These are phyloP conservation scores for Eurotiales sp. DNA, from an alignment of 2,329 filamentous ascomycete genomes.

Conservation along the genomic window DNA sequence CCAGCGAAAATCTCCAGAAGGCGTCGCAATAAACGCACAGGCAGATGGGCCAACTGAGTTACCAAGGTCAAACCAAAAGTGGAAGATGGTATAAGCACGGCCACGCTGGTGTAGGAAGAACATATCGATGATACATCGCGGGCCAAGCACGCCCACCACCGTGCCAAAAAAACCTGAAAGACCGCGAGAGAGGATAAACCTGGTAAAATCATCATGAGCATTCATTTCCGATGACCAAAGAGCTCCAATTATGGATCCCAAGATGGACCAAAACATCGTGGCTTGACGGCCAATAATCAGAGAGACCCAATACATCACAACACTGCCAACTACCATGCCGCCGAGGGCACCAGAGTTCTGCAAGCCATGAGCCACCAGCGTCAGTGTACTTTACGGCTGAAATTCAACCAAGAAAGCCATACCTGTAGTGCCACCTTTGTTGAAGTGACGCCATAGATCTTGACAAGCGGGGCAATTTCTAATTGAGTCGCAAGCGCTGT, in stretches of 20 bases:
- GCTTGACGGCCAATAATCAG: constrained; percentile 1
- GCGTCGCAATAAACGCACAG: constrained; percentile 3
- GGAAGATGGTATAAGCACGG: constrained; percentile 2
- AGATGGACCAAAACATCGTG: constrained; percentile 1
- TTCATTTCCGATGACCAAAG: constrained; percentile 4
- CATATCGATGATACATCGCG: constrained; percentile 4
- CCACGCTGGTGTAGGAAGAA: constrained; percentile 10
- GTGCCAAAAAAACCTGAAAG: constrained; percentile 5
- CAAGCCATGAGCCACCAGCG: not conserved
- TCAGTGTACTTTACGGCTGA: not conserved
- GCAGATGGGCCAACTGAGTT: not conserved
- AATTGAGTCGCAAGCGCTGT: not conserved
- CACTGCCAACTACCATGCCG: not conserved
- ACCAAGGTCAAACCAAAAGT: not conserved
- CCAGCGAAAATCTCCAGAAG: constrained; percentile 1
- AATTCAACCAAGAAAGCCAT: not conserved
- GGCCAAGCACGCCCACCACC: not conserved
- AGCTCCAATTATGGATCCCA: not conserved
- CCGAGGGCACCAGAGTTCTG: not conserved
- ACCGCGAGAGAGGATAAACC: constrained; percentile 2
- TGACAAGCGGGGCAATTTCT: not conserved
- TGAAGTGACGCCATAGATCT: constrained; percentile 1
- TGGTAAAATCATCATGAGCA: not conserved
- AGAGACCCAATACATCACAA: not conserved
- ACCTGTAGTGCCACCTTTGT: not conserved